Evolutionary conservation across 164 flowering plant species (phyloP).

Genomic region (Tinospora cordifolia): DNA sequence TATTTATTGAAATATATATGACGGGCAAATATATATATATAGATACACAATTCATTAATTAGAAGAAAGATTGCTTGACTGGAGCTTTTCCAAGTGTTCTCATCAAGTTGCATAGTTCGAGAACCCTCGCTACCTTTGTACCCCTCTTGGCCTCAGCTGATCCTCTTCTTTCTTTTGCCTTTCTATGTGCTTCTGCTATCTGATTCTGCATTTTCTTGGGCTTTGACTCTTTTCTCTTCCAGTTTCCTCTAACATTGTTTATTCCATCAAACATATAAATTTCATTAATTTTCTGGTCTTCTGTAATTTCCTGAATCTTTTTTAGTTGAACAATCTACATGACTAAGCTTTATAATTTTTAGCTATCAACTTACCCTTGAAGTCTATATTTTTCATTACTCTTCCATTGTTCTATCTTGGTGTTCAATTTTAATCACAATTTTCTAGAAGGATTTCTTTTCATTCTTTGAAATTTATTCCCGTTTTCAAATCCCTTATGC

Average conservation of each 20-base stretch:
- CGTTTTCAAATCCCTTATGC: neutral
- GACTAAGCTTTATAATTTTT: no score
- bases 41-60: neutral
- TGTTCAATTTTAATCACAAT: neutral
- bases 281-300: no score
- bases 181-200: constrained; percentile 67
- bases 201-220: constrained; percentile 88
- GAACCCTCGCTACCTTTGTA: constrained; percentile 65
- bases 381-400: neutral
- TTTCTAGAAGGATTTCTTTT: no score
- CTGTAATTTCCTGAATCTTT: no score
- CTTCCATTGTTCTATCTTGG: neutral
- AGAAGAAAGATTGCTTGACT: constrained; percentile 64
- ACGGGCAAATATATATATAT: no score
- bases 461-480: neutral
- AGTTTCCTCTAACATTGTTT: constrained; percentile 91
- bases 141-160: constrained; percentile 88
- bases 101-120: no score
- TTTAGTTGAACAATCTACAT: no score
- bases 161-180: constrained; percentile 87
- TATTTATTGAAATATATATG: no score
- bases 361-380: no score
- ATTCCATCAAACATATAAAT: no score
- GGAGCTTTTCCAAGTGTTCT: constrained; percentile 81
- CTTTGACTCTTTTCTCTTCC: constrained; percentile 87